Percentiles rank a stretch among this genome's conserved stretches.
phyloP scores from a whole-genome alignment of 2,329 filamentous ascomycete species.

The Talaromyces sp. region DNA sequence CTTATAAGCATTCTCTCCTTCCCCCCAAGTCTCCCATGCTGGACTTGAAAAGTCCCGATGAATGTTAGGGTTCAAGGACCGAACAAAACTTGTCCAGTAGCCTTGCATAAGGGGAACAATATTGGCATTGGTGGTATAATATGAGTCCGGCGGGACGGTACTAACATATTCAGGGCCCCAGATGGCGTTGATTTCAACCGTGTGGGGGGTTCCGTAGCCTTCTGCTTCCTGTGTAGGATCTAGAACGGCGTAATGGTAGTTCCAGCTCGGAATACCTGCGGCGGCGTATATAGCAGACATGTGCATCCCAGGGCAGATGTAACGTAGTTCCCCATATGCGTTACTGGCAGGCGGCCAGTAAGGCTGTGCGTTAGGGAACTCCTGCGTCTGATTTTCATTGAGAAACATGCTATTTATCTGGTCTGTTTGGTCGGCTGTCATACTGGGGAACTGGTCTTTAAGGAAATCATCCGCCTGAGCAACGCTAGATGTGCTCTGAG shows the following conservation, averaged over 20 bases:
- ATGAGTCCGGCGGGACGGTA: slow-evolving; percentile 56
- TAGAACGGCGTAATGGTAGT: slow-evolving; percentile 70
- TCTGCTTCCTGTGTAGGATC: slow-evolving; percentile 56
- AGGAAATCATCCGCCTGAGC: slow-evolving; percentile 59
- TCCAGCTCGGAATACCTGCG: slow-evolving; percentile 54
- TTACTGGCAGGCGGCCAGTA: slow-evolving; percentile 63
- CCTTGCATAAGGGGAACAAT: slow-evolving; percentile 66
- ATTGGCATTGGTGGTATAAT: slow-evolving; percentile 57
- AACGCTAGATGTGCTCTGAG: slow-evolving; percentile 50
- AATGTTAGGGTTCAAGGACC: slow-evolving; percentile 66
- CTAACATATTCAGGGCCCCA: slow-evolving; percentile 64
- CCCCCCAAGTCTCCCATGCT: slow-evolving; percentile 54
- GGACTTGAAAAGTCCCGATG: slow-evolving; percentile 51
- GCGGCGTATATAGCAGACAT: slow-evolving; percentile 50
- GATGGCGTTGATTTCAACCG: slow-evolving; percentile 66
- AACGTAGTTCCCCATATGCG: slow-evolving; percentile 67
- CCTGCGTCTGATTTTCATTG: slow-evolving; percentile 44
- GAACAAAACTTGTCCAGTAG: slow-evolving; percentile 77
- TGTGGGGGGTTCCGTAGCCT: slow-evolving; percentile 69
- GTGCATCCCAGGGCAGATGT: slow-evolving; percentile 65
- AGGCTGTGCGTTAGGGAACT: slow-evolving; percentile 53
- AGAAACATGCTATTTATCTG: slow-evolving; percentile 61
- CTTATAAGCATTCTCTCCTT: slow-evolving; percentile 29
- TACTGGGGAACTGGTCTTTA: slow-evolving; percentile 59
- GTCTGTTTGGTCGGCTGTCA: slow-evolving; percentile 55